phyloP scores from a whole-genome alignment of 2,329 filamentous ascomycete genomes.

The Lecanicillium sp. region DNA sequence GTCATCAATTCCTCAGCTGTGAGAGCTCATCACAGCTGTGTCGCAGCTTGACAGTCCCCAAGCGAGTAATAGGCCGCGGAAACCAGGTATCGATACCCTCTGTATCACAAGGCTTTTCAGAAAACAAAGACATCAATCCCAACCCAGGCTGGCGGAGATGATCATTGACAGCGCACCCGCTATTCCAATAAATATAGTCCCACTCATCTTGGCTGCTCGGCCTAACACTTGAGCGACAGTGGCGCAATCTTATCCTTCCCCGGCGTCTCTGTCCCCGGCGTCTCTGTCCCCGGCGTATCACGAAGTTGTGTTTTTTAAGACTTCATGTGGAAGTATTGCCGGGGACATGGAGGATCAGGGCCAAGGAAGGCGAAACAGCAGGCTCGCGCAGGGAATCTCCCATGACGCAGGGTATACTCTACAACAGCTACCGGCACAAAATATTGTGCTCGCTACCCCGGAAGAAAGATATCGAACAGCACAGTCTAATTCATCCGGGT shows the following conservation, averaged over 20 bases:
- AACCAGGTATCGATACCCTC: no score
- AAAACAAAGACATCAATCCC: no score
- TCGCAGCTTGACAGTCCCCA: no score
- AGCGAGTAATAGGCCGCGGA: no score
- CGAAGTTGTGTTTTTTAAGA: slow-evolving; percentile 3
- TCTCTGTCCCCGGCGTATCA: slow-evolving; percentile 8
- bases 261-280: slow-evolving; percentile 8
- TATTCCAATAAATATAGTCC: no score
- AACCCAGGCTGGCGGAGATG: no score
- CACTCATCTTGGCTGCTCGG: slow-evolving; percentile 23
- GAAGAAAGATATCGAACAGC: slow-evolving; percentile 40
- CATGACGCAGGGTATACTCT: slow-evolving; percentile 40
- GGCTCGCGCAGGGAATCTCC: background rate
- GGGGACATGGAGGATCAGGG: slow-evolving; percentile 8
- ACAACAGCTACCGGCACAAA: slow-evolving; percentile 41
- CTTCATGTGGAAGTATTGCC: slow-evolving; percentile 3
- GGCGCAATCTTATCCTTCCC: slow-evolving; percentile 5
- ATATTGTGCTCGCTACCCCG: slow-evolving; percentile 24
- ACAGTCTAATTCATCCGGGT: slow-evolving; percentile 40
- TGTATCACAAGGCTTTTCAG: no score
- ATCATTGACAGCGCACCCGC: no score
- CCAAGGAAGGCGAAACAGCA: slow-evolving; percentile 3
- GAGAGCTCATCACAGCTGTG: no score
- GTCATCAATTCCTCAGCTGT: no score
- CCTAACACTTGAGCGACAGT: background rate